A percentile compares a stretch with the other conserved stretches of the same genome.
phyloP scores from a whole-genome alignment of 2,329 filamentous ascomycete species.

The Corynespora cassiicola region DNA sequence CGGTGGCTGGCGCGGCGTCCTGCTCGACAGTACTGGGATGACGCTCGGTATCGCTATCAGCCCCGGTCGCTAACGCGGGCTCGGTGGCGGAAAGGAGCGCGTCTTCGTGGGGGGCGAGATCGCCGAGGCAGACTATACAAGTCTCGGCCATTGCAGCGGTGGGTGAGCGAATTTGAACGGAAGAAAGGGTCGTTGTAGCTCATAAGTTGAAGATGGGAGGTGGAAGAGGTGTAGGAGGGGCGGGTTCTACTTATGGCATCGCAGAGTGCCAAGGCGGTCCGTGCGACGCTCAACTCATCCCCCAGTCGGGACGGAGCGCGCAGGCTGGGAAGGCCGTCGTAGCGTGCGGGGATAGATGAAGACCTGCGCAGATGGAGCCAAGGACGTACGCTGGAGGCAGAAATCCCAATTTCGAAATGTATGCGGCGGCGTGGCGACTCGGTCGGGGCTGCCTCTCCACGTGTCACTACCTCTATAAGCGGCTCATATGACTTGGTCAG shows the following conservation, averaged over 20 bases:
- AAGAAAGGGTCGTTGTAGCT: slow-evolving; percentile 33
- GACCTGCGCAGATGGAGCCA: too few species aligned
- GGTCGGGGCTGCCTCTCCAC: slow-evolving; percentile 41
- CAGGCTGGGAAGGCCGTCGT: too few species aligned
- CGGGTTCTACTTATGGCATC: slow-evolving; percentile 23
- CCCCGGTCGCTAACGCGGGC: slow-evolving; percentile 28
- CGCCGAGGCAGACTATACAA: slow-evolving; percentile 75
- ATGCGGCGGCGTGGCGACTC: too few species aligned
- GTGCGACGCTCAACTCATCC: too few species aligned
- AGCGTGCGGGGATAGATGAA: too few species aligned
- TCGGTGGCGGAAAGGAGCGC: slow-evolving; percentile 35
- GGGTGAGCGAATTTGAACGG: slow-evolving; percentile 23
- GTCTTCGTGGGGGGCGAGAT: slow-evolving; percentile 66
- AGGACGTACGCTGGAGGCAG: too few species aligned
- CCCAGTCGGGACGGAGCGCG: too few species aligned
- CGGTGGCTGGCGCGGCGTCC: slow-evolving; percentile 12
- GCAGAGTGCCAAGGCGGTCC: too few species aligned
- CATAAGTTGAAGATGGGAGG: slow-evolving; percentile 42
- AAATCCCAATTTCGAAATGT: too few species aligned
- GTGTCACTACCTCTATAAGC: slow-evolving; percentile 34
- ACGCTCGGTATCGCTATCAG: slow-evolving; percentile 30
- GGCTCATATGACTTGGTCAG: slow-evolving; percentile 35
- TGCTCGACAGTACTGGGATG: slow-evolving; percentile 19
- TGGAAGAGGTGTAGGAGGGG: slow-evolving; percentile 33
- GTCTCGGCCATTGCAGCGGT: slow-evolving; percentile 65